Conservation (phyloP, 331 rosid genomes). For the Pyrus hybrid region DNA sequence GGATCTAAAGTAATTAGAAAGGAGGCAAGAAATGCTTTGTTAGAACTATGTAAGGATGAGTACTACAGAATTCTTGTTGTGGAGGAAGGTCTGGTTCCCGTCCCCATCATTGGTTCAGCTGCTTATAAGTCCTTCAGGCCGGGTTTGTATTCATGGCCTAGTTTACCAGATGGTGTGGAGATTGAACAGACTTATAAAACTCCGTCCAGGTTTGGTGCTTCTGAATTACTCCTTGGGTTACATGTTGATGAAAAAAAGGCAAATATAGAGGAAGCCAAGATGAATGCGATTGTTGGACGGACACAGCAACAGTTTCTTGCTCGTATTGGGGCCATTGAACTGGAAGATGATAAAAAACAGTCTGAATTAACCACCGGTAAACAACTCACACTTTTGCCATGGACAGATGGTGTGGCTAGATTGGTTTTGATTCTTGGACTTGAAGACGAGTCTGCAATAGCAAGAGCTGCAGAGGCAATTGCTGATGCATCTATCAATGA, state of each 20-base stretch:
- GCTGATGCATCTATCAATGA: constrained; percentile 77
- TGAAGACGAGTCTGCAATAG: constrained; percentile 47
- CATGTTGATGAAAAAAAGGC: constrained; percentile 41
- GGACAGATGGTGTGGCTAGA: constrained; percentile 88
- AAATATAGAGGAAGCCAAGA: constrained; percentile 61
- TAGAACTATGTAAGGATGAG: constrained; percentile 64
- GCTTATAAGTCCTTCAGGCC: constrained; percentile 78
- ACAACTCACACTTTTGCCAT: constrained; percentile 56
- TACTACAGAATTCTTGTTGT: constrained; percentile 69
- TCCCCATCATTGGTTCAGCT: constrained; percentile 70
- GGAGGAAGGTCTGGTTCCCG: constrained; percentile 90
- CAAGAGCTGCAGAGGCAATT: constrained; percentile 61
- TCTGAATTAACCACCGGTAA: constrained; percentile 32
- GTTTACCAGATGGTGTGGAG: constrained; percentile 79
- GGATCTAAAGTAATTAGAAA: constrained; percentile 55
- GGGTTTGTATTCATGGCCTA: constrained; percentile 46
- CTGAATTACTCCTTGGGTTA: constrained; percentile 75
- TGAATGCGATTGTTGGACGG: constrained; percentile 64
- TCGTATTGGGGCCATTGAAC: constrained; percentile 73
- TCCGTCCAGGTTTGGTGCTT: constrained; percentile 75
- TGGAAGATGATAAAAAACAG: constrained; percentile 29
- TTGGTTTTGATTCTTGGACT: constrained; percentile 71
- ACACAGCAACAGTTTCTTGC: constrained; percentile 77
- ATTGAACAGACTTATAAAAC: constrained; percentile 46
- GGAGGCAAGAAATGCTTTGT: constrained; percentile 82